Evolutionary conservation across 257 asterid species (phyloP).

Genomic region (Striga asiatica): DNA sequence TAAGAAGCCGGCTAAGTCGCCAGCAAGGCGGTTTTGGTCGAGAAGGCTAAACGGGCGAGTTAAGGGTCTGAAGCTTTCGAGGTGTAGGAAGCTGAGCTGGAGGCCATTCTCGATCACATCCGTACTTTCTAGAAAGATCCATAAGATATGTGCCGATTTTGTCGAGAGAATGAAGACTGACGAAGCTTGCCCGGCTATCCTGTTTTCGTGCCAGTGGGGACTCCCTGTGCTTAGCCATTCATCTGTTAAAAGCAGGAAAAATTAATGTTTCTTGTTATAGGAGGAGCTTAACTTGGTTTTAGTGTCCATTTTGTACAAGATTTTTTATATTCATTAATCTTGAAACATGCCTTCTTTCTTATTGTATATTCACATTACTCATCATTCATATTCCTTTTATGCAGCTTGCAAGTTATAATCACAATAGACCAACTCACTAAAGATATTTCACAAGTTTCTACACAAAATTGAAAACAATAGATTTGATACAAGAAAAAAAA

Average conservation of each 20-base stretch:
- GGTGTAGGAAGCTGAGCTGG: constrained; percentile 55
- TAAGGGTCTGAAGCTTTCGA: constrained; percentile 40
- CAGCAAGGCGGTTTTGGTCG: constrained; percentile 27
- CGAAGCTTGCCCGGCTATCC: constrained; percentile 36
- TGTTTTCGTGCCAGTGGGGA: constrained; percentile 62
- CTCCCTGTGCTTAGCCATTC: constrained; percentile 60
- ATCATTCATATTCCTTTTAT: too few relatives aligned
- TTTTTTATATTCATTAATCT: too few relatives aligned
- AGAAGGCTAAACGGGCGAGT: constrained; percentile 25
- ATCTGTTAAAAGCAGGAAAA: constrained; percentile 4
- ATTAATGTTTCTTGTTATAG: too few relatives aligned
- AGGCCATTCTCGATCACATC: constrained; percentile 41
- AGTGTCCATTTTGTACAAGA: too few relatives aligned
- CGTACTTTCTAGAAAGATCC: constrained; percentile 47
- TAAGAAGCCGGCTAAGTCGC: constrained; percentile 10
- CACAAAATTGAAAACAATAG: too few relatives aligned
- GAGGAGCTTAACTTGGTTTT: too few relatives aligned
- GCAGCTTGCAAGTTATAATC: too few relatives aligned
- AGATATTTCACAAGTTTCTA: too few relatives aligned
- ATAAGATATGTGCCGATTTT: constrained; percentile 20
- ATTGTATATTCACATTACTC: too few relatives aligned
- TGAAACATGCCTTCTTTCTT: too few relatives aligned
- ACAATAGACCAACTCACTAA: too few relatives aligned
- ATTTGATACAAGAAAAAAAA: too few relatives aligned
- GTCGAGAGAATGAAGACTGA: constrained; percentile 39